phyloP scores from a whole-genome alignment of 2,329 filamentous ascomycete genomes.

The Thielaviopsis musarum region DNA sequence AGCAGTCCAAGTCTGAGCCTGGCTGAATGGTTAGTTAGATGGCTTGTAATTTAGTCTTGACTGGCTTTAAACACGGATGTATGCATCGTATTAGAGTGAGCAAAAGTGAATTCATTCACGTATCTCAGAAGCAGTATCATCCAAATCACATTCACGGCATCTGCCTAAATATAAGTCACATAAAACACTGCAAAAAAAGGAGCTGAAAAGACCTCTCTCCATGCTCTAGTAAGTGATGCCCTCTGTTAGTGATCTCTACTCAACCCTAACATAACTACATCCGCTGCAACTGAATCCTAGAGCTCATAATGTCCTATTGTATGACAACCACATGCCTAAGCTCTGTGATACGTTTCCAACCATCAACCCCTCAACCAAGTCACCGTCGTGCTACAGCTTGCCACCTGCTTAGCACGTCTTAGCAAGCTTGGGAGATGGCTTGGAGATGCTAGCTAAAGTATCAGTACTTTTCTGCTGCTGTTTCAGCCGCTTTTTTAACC shows the following conservation, averaged over 20 bases:
- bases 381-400: neutral
- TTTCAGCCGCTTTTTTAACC: neutral
- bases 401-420: neutral
- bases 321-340: neutral
- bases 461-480: neutral
- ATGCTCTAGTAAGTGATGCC: neutral
- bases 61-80: too few relatives aligned
- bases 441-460: neutral
- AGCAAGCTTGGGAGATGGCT: neutral
- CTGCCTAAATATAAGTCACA: neutral
- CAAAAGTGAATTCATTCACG: neutral
- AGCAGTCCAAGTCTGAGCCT: too few relatives aligned
- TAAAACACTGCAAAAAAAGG: neutral
- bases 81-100: too few relatives aligned
- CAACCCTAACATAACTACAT: neutral
- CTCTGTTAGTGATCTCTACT: neutral
- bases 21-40: too few relatives aligned
- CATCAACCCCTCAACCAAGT: neutral
- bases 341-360: neutral
- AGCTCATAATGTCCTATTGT: neutral
- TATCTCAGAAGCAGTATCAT: neutral
- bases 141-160: neutral
- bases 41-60: too few relatives aligned
- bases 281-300: neutral
- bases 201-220: neutral